phyloP scores from a whole-genome alignment of 2,329 filamentous ascomycete species.

The Apiospora arundinis region DNA sequence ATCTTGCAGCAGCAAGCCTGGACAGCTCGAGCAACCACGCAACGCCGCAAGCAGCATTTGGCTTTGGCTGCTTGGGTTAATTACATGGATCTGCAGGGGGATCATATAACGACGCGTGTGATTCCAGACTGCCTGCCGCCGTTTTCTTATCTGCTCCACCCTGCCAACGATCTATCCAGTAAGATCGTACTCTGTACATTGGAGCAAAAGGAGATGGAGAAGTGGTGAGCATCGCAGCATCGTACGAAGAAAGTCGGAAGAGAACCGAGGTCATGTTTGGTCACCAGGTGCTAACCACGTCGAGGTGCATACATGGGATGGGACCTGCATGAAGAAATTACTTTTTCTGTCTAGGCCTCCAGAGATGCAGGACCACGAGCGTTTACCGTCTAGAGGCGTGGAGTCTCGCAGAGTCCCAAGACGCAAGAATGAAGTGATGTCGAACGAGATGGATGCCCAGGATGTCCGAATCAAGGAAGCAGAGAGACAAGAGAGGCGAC shows the following conservation, averaged over 20 bases:
- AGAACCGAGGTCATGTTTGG: background rate
- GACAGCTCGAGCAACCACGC: too few relatives aligned
- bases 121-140: background rate
- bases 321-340: constrained; percentile 13
- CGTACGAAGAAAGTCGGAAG: constrained; percentile 7
- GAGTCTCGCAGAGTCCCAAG: background rate
- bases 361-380: background rate
- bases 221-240: background rate
- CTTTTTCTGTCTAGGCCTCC: background rate
- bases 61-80: too few relatives aligned
- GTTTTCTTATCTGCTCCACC: background rate
- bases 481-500: background rate
- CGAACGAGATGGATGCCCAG: background rate
- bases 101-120: background rate
- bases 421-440: constrained; percentile 10
- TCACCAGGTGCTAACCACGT: background rate
- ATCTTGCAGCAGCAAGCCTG: too few relatives aligned
- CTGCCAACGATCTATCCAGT: background rate
- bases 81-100: background rate
- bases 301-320: background rate
- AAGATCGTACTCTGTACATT: background rate
- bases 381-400: background rate
- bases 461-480: background rate
- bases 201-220: background rate
- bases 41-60: too few relatives aligned